phyloP scores from a whole-genome alignment of 768 basidiomycete species.

The Gloeophyllum trabeum region DNA sequence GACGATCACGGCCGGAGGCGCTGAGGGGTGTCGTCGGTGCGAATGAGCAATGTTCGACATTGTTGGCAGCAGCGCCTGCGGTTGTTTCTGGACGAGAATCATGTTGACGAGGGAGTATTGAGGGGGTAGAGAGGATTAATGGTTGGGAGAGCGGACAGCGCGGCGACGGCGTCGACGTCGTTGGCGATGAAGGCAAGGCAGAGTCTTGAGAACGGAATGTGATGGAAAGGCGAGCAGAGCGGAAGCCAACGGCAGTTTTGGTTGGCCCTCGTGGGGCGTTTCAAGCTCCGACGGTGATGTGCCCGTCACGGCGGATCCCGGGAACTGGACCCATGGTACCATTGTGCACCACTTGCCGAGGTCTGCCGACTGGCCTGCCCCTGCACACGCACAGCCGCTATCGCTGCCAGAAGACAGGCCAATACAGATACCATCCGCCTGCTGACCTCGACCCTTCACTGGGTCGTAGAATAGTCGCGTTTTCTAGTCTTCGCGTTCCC shows the following conservation, averaged over 20 bases:
- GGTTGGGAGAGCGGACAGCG: conserved; percentile 12
- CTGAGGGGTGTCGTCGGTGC: conserved; percentile 57
- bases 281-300: background rate
- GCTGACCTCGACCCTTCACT: too few relatives aligned
- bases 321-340: too few relatives aligned
- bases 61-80: conserved; percentile 16
- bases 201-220: background rate
- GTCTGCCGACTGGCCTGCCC: too few relatives aligned
- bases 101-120: conserved; percentile 14
- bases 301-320: too few relatives aligned
- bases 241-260: background rate
- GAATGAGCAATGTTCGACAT: conserved; percentile 17
- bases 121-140: conserved; percentile 9
- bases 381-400: too few relatives aligned
- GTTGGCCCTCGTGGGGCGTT: background rate
- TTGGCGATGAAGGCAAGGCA: conserved; percentile 2
- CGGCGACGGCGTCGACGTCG: conserved; percentile 13
- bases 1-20: conserved; percentile 53
- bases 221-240: background rate
- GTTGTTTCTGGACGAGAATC: conserved; percentile 31
- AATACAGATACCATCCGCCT: too few relatives aligned
- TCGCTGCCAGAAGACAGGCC: too few relatives aligned
- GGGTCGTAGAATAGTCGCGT: too few relatives aligned
- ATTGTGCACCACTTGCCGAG: too few relatives aligned
- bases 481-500: too few relatives aligned